Percentiles rank a stretch among this genome's conserved stretches.
These are phyloP conservation scores for Heliamphora pulchella DNA, from an alignment of 179 eudicot species.

Conservation along the genomic window DNA sequence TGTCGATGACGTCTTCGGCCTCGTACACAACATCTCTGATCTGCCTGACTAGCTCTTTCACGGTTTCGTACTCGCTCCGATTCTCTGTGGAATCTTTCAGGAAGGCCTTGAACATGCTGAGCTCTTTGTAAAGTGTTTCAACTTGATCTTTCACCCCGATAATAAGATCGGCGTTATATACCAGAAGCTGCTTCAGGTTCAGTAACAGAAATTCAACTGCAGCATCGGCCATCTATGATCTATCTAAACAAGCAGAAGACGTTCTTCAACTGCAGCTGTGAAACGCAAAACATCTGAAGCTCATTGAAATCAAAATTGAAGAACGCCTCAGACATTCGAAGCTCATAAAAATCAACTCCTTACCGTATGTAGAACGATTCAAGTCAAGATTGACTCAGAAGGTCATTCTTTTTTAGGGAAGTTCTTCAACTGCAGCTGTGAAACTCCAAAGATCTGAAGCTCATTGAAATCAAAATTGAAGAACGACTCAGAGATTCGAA, in stretches of 20 bases:
- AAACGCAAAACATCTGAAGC: too few relatives aligned
- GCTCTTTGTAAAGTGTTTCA: conserved; percentile 20
- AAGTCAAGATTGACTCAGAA: too few relatives aligned
- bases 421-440: too few relatives aligned
- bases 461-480: too few relatives aligned
- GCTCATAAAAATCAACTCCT: too few relatives aligned
- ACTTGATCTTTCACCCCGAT: conserved; percentile 21
- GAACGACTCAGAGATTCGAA: too few relatives aligned
- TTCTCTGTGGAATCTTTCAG: conserved; percentile 12
- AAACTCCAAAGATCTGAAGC: too few relatives aligned
- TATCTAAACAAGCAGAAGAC: background rate
- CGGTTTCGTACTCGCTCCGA: conserved; percentile 9
- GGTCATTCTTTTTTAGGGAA: too few relatives aligned
- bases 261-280: too few relatives aligned
- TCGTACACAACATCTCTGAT: conserved; percentile 16
- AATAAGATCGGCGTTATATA: conserved; percentile 12
- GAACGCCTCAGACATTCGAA: too few relatives aligned
- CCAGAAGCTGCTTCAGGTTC: conserved; percentile 18
- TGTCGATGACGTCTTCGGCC: conserved; percentile 21
- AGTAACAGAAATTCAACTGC: conserved; percentile 17
- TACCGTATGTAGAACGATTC: too few relatives aligned
- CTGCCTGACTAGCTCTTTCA: conserved; percentile 5
- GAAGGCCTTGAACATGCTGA: conserved; percentile 23
- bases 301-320: too few relatives aligned
- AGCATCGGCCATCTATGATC: conserved; percentile 18